Evolutionary conservation across 2,329 filamentous ascomycete species (phyloP).

Genomic region (Alternaria angustiovoidea): DNA sequence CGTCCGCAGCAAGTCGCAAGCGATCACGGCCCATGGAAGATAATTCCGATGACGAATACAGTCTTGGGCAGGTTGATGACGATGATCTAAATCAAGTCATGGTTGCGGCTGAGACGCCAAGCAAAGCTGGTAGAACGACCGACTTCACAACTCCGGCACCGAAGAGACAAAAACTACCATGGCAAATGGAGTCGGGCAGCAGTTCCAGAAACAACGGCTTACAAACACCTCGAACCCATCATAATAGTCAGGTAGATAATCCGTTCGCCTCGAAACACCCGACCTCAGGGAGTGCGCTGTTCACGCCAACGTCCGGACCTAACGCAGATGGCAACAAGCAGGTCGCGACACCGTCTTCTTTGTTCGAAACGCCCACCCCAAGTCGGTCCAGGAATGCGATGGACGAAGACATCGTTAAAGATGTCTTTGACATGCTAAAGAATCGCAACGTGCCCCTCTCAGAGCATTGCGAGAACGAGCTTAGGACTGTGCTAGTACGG

Average conservation of each 20-base stretch:
- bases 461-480: constrained; percentile 19
- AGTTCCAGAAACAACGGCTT: constrained; percentile 24
- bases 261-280: constrained; percentile 22
- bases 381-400: constrained; percentile 37
- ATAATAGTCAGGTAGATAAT: constrained; percentile 9
- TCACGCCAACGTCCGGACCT: constrained; percentile 31
- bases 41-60: constrained; percentile 47
- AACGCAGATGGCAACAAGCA: constrained; percentile 14
- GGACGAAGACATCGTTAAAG: constrained; percentile 33
- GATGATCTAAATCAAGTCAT: constrained; percentile 41
- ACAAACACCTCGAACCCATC: constrained; percentile 40
- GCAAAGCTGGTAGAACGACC: constrained; percentile 51
- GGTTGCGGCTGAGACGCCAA: constrained; percentile 49
- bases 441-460: constrained; percentile 52
- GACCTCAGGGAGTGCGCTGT: constrained; percentile 12
- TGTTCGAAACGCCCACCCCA: constrained; percentile 47
- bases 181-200: constrained; percentile 40
- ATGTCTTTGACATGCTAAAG: constrained; percentile 62
- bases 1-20: constrained; percentile 35
- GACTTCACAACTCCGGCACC: constrained; percentile 48
- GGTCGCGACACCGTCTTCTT: constrained; percentile 29
- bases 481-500: constrained; percentile 44
- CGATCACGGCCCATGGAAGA: constrained; percentile 35
- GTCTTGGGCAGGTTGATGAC: constrained; percentile 40
- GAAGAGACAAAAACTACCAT: constrained; percentile 49